These are phyloP conservation scores for Oehlia diaphana DNA, from an alignment of 192 early-diverging fungal species.

Conservation along the genomic window DNA sequence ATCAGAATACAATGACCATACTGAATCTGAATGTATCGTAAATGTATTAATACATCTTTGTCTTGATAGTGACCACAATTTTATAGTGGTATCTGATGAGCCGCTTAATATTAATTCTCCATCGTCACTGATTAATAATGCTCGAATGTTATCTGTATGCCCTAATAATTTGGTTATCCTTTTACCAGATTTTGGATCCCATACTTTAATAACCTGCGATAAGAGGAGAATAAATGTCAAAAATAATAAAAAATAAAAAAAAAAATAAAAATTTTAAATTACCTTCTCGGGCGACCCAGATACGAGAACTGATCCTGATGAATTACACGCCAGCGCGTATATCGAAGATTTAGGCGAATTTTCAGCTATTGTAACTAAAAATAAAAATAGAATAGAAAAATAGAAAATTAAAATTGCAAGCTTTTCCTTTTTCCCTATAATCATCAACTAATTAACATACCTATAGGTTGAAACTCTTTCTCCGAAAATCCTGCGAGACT, in stretches of 20 bases:
- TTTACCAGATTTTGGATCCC: conserved; percentile 81
- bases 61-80: conserved; percentile 92
- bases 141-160: conserved; percentile 95
- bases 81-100: conserved; percentile 94
- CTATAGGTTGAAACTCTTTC: conserved; percentile 15
- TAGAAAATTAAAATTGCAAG: neutral
- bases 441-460: neutral
- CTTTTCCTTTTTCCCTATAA: neutral
- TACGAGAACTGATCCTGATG: conserved; percentile 75
- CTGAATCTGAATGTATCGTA: conserved; percentile 82
- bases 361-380: conserved; percentile 47
- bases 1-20: conserved; percentile 88
- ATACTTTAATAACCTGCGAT: conserved; percentile 73
- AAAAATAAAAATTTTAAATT: conserved; percentile 2
- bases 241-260: neutral
- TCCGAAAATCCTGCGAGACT: conserved; percentile 1
- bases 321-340: conserved; percentile 85
- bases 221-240: neutral
- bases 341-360: conserved; percentile 68
- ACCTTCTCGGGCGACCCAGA: conserved; percentile 93
- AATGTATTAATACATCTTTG: conserved; percentile 89
- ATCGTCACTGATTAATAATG: conserved; percentile 82
- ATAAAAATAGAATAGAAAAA: neutral
- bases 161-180: conserved; percentile 79
- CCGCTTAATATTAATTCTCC: conserved; percentile 87